phyloP scores from a whole-genome alignment of 768 basidiomycete genomes.

The Russula ochroleuca region DNA sequence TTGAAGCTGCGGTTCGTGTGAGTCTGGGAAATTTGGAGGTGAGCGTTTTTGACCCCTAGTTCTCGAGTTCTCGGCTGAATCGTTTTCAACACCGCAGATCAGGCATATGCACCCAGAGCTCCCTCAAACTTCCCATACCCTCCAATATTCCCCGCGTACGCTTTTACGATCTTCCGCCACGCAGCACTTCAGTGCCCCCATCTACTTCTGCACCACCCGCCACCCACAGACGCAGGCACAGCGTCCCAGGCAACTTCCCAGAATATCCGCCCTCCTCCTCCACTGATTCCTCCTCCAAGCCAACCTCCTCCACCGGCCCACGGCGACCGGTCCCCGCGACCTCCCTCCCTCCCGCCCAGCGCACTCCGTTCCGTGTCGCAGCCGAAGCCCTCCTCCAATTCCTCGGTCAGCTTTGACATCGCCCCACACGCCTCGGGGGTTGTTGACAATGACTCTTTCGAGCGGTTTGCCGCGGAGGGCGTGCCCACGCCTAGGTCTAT shows the following conservation, averaged over 20 bases:
- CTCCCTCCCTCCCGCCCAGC: constrained; percentile 23
- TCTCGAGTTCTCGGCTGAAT: too few species aligned
- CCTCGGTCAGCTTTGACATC: constrained; percentile 28
- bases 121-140: constrained; percentile 27
- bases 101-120: too few species aligned
- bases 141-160: constrained; percentile 28
- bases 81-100: too few species aligned
- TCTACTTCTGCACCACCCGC: background rate
- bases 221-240: constrained; percentile 12
- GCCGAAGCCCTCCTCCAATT: constrained; percentile 22
- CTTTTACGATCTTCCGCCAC: constrained; percentile 18
- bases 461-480: background rate
- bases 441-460: constrained; percentile 20
- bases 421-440: constrained; percentile 12
- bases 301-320: background rate
- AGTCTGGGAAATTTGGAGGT: too few species aligned
- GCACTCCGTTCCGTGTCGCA: constrained; percentile 17
- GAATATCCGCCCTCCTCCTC: constrained; percentile 19
- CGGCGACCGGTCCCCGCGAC: constrained; percentile 23
- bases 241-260: constrained; percentile 23
- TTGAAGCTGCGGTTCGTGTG: too few species aligned
- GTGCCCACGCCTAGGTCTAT: constrained; percentile 15
- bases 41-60: too few species aligned
- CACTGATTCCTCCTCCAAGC: constrained; percentile 8
- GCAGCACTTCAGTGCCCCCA: background rate